These are phyloP conservation scores for Naganishia albida DNA, from an alignment of 1,284 basidiomycete genomes.

Conservation along the genomic window DNA sequence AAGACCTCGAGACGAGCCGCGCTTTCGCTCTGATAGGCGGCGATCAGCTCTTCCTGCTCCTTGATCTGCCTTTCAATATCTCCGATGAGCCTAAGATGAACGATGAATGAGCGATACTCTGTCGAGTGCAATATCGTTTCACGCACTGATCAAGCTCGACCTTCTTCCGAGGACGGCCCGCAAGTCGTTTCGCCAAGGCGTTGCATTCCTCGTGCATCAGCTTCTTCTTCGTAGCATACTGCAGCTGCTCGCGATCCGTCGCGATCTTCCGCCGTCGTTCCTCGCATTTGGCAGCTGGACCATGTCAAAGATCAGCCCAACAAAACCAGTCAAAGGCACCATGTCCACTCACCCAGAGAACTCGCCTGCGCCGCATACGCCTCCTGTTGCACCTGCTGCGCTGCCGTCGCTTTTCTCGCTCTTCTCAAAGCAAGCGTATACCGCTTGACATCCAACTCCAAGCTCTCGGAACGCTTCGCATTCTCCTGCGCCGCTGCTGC, in stretches of 20 bases:
- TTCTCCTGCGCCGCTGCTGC: conserved; percentile 1
- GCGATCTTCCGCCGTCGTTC: conserved; percentile 12
- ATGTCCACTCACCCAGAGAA: conserved; percentile 1
- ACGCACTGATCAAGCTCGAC: conserved; percentile 18
- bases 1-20: conserved; percentile 15
- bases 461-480: conserved; percentile 4
- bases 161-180: conserved; percentile 7
- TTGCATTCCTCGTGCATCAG: conserved; percentile 24
- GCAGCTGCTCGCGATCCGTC: conserved; percentile 8
- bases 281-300: conserved; percentile 5
- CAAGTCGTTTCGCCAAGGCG: conserved; percentile 16
- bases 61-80: conserved; percentile 21
- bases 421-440: conserved; percentile 23
- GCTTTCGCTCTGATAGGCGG: conserved; percentile 16
- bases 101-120: not conserved
- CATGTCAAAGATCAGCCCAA: not conserved
- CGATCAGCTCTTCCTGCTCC: conserved; percentile 21
- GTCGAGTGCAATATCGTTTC: not conserved
- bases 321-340: not conserved
- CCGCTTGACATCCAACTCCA: conserved; percentile 22
- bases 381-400: conserved; percentile 17
- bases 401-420: conserved; percentile 14
- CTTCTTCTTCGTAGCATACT: conserved; percentile 17
- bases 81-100: conserved; percentile 8
- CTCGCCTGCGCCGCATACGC: conserved; percentile 12